A percentile compares a stretch with the other conserved stretches of the same genome.
Evolutionary conservation across 495 filamentous ascomycete genomes (phyloP).

Genomic region (Lentithecium fluviatile): DNA sequence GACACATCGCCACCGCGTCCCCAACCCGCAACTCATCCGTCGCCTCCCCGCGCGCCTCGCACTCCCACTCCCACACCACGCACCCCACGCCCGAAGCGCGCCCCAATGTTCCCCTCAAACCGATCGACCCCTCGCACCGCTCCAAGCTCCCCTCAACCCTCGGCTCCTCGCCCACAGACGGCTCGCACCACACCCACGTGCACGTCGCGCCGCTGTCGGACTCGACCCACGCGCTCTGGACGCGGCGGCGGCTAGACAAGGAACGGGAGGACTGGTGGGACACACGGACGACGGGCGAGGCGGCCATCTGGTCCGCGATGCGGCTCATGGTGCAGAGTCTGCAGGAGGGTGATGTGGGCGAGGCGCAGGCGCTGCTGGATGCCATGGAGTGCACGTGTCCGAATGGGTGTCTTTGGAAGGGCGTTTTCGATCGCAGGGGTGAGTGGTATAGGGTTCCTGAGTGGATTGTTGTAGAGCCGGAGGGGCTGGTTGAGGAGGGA

Average conservation of each 20-base stretch:
- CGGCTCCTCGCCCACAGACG: constrained; percentile 4
- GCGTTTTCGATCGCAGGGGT: constrained; percentile 76
- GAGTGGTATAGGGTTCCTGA: constrained; percentile 73
- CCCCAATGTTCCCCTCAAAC: constrained; percentile 25
- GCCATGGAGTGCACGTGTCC: constrained; percentile 79
- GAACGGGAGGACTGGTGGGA: constrained; percentile 52
- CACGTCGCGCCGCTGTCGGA: constrained; percentile 15
- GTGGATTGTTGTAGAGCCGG: constrained; percentile 73
- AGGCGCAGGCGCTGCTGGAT: constrained; percentile 75
- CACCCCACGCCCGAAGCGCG: constrained; percentile 1
- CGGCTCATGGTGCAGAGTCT: constrained; percentile 64
- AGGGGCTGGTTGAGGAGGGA: constrained; percentile 58
- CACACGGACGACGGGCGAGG: constrained; percentile 72
- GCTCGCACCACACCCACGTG: not conserved
- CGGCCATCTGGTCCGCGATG: constrained; percentile 77
- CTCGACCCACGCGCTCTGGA: constrained; percentile 46
- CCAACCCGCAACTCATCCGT: constrained; percentile 6
- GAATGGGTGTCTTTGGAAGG: constrained; percentile 60
- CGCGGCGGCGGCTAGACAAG: constrained; percentile 43
- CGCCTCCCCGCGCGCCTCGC: constrained; percentile 16
- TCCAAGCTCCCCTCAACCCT: constrained; percentile 19
- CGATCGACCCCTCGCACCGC: constrained; percentile 2
- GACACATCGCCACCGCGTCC: constrained; percentile 22
- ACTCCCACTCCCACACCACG: too few species aligned
- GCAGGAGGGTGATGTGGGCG: constrained; percentile 58